A percentile compares a stretch with the other conserved stretches of the same genome.
These are phyloP conservation scores for Arabis hirsuta DNA, from an alignment of 345 rosid species.

Conservation along the genomic window DNA sequence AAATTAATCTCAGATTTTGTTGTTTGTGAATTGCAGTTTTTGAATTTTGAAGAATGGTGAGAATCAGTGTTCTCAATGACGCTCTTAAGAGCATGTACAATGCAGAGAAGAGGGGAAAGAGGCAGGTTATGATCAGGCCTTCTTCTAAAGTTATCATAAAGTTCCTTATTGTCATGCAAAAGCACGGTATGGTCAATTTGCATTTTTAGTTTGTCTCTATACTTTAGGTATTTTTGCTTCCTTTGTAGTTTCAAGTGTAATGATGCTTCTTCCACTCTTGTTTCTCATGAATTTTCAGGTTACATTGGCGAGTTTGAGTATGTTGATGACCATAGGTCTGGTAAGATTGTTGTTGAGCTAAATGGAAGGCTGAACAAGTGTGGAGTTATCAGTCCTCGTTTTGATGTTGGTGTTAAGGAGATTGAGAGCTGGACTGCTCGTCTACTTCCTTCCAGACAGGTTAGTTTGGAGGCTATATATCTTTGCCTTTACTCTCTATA, in stretches of 20 bases:
- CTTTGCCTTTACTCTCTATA: neutral
- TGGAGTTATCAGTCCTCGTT: slow-evolving; percentile 50
- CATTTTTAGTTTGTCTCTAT: neutral
- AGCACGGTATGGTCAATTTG: slow-evolving; percentile 33
- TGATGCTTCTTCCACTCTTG: neutral
- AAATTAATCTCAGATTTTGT: neutral
- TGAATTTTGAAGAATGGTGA: slow-evolving; percentile 31
- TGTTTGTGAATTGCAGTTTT: slow-evolving; percentile 7
- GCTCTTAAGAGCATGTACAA: slow-evolving; percentile 43
- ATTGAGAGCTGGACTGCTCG: slow-evolving; percentile 64
- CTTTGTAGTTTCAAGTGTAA: neutral
- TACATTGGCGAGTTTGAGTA: slow-evolving; percentile 48
- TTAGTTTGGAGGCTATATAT: neutral
- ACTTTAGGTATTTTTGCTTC: neutral
- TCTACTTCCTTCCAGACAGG: slow-evolving; percentile 63
- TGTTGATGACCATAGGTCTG: slow-evolving; percentile 47
- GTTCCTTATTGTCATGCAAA: slow-evolving; percentile 42
- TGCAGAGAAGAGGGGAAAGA: slow-evolving; percentile 45
- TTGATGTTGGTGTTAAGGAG: slow-evolving; percentile 59
- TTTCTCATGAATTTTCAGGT: slow-evolving; percentile 15
- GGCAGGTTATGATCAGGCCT: slow-evolving; percentile 46
- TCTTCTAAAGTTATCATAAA: slow-evolving; percentile 46
- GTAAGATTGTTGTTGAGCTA: slow-evolving; percentile 45
- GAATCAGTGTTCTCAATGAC: slow-evolving; percentile 43
- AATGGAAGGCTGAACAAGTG: slow-evolving; percentile 41